Percentiles rank a stretch among this genome's conserved stretches.
Evolutionary conservation across 2,329 filamentous ascomycete species (phyloP).

Genomic region (Dothideomycetes sp.): DNA sequence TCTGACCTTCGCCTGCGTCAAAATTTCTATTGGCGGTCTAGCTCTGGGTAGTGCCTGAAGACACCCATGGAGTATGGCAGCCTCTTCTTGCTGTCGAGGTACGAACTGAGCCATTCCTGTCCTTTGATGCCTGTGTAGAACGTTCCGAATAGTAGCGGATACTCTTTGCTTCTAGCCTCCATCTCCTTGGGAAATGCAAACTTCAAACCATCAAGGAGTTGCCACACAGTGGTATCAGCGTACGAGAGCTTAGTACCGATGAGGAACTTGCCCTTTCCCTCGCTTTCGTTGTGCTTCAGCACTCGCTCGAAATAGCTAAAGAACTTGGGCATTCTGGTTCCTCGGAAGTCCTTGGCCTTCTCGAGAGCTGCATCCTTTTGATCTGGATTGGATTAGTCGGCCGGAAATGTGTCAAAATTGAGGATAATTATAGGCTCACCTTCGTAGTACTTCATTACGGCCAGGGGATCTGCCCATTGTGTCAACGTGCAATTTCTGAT

Average conservation of each 20-base stretch:
- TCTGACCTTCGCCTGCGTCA: too few species aligned
- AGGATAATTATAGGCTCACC: constrained; percentile 5
- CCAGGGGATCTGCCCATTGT: constrained; percentile 42
- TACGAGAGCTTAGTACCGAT: constrained; percentile 56
- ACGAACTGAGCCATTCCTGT: constrained; percentile 54
- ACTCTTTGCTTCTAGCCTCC: constrained; percentile 45
- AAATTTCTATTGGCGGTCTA: constrained; percentile 42
- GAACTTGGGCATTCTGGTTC: constrained; percentile 59
- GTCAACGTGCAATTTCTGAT: too few species aligned
- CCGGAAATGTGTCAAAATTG: too few species aligned
- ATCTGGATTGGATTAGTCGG: constrained; percentile 30
- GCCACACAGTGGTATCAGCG: constrained; percentile 64
- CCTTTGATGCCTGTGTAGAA: constrained; percentile 54
- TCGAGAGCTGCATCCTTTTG: constrained; percentile 57
- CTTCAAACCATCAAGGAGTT: constrained; percentile 45
- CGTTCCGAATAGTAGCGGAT: constrained; percentile 46
- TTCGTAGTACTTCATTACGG: constrained; percentile 52
- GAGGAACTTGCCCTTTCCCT: constrained; percentile 50
- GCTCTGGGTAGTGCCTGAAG: constrained; percentile 61
- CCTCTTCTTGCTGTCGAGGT: constrained; percentile 55
- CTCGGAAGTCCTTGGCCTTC: constrained; percentile 46
- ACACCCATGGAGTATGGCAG: constrained; percentile 53
- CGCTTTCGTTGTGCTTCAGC: constrained; percentile 45
- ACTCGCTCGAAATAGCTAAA: constrained; percentile 60
- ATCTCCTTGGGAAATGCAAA: constrained; percentile 63